phyloP scores from a whole-genome alignment of 495 filamentous ascomycete genomes.

The Lepraria neglecta region DNA sequence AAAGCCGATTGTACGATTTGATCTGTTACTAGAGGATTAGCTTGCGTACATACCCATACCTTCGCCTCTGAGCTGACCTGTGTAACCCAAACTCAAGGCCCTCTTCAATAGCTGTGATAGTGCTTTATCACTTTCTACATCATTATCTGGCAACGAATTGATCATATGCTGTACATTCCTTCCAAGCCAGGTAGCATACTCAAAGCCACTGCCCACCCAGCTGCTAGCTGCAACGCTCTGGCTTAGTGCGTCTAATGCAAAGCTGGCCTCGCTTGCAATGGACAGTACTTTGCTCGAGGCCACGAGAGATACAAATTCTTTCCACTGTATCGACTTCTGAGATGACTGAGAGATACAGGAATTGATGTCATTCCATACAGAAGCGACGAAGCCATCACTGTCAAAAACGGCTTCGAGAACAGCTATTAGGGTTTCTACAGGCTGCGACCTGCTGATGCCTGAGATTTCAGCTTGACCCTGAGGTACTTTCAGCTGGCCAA shows the following conservation, averaged over 20 bases:
- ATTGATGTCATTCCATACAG: constrained; percentile 48
- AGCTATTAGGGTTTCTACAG: constrained; percentile 35
- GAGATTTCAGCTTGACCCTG: constrained; percentile 25
- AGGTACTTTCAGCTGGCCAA: constrained; percentile 40
- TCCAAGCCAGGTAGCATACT: constrained; percentile 74
- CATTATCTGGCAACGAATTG: constrained; percentile 31
- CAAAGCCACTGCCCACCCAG: constrained; percentile 62
- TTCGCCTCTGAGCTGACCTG: constrained; percentile 44
- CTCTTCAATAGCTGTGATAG: constrained; percentile 58
- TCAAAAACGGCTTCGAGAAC: constrained; percentile 51
- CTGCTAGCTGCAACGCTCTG: constrained; percentile 26
- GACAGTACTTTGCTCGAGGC: constrained; percentile 68
- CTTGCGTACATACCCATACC: not conserved
- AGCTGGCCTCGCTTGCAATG: constrained; percentile 67
- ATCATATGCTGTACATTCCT: constrained; percentile 53
- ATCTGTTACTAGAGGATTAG: constrained; percentile 38
- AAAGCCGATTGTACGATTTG: constrained; percentile 48
- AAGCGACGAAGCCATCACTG: constrained; percentile 45
- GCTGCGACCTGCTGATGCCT: constrained; percentile 7
- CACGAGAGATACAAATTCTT: constrained; percentile 57
- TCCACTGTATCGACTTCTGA: constrained; percentile 53
- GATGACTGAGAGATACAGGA: constrained; percentile 1
- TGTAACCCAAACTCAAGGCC: constrained; percentile 65
- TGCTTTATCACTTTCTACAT: constrained; percentile 46
- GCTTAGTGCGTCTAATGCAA: constrained; percentile 38